phyloP scores from a whole-genome alignment of 2,329 filamentous ascomycete genomes.

The Chrysoporthe deuterocubensis region DNA sequence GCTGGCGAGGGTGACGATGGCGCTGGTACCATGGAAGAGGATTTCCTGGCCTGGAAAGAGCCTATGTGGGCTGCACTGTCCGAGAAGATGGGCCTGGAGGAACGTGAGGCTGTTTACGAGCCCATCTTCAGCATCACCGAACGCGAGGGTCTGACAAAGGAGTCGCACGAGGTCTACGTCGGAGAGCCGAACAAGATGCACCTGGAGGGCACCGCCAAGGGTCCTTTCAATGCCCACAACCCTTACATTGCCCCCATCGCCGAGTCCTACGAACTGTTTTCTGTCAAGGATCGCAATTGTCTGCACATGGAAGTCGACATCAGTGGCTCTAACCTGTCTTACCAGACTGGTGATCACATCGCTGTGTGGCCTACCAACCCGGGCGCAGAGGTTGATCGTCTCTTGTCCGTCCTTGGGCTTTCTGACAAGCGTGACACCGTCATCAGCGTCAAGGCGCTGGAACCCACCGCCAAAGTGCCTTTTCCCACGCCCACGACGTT shows the following conservation, averaged over 20 bases:
- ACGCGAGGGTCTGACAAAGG: conserved; percentile 71
- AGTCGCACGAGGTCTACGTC: conserved; percentile 84
- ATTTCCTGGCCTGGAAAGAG: conserved; percentile 98
- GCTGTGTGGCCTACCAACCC: conserved; percentile 97
- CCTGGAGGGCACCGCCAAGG: conserved; percentile 80
- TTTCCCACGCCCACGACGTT: conserved; percentile 98
- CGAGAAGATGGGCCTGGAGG: conserved; percentile 84
- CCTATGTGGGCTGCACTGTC: conserved; percentile 93
- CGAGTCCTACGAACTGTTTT: conserved; percentile 91
- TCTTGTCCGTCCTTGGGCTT: conserved; percentile 79
- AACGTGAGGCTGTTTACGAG: conserved; percentile 95
- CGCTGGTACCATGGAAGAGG: conserved; percentile 98
- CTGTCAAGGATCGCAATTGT: conserved; percentile 88
- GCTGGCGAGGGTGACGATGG: conserved; percentile 97
- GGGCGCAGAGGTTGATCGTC: conserved; percentile 87
- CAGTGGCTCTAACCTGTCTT: conserved; percentile 83
- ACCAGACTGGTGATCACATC: conserved; percentile 97
- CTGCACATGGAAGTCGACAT: conserved; percentile 95
- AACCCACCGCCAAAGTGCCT: conserved; percentile 94
- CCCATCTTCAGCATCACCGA: conserved; percentile 85
- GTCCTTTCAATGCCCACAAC: conserved; percentile 95
- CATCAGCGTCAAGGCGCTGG: conserved; percentile 86
- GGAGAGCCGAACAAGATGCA: conserved; percentile 97
- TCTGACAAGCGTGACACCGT: conserved; percentile 78
- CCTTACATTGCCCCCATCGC: conserved; percentile 93